Percentiles rank a stretch among this genome's conserved stretches.
These are phyloP conservation scores for Geoglossum cookeanum DNA, from an alignment of 2,329 filamentous ascomycete genomes.

Conservation along the genomic window DNA sequence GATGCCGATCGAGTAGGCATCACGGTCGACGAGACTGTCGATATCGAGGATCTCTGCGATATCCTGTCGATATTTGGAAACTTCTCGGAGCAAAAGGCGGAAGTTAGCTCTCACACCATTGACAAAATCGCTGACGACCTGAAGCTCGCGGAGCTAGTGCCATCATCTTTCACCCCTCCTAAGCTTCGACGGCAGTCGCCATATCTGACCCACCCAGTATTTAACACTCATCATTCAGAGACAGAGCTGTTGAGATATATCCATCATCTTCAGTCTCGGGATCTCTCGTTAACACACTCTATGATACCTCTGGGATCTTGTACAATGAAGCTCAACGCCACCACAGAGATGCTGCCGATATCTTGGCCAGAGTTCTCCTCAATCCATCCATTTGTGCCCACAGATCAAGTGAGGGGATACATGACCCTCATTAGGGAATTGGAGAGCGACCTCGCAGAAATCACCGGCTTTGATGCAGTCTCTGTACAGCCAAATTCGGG, in stretches of 20 bases:
- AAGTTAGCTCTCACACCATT: slow-evolving; percentile 10
- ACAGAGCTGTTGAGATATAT: slow-evolving; percentile 91
- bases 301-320: slow-evolving; percentile 97
- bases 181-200: slow-evolving; percentile 48
- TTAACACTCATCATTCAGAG: slow-evolving; percentile 89
- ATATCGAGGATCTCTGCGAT: slow-evolving; percentile 34
- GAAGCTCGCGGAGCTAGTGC: slow-evolving; percentile 17
- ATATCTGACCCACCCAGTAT: slow-evolving; percentile 78
- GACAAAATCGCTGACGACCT: slow-evolving; percentile 26
- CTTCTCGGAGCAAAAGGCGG: slow-evolving; percentile 13
- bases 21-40: slow-evolving; percentile 59
- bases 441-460: slow-evolving; percentile 55
- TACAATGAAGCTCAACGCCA: slow-evolving; percentile 96
- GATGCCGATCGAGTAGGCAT: slow-evolving; percentile 45
- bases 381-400: slow-evolving; percentile 63
- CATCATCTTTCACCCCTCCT: slow-evolving; percentile 29
- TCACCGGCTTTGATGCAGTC: slow-evolving; percentile 79
- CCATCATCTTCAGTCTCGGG: slow-evolving; percentile 80
- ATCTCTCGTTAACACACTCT: slow-evolving; percentile 81
- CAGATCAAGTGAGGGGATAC: slow-evolving; percentile 47
- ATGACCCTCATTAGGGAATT: slow-evolving; percentile 49
- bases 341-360: slow-evolving; percentile 79
- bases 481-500: slow-evolving; percentile 91
- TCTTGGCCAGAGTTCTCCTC: slow-evolving; percentile 57
- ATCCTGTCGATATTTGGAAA: slow-evolving; percentile 37